Conservation (phyloP, 2,329 filamentous ascomycete genomes). For the Hymenotorrendiella dingleyae region DNA sequence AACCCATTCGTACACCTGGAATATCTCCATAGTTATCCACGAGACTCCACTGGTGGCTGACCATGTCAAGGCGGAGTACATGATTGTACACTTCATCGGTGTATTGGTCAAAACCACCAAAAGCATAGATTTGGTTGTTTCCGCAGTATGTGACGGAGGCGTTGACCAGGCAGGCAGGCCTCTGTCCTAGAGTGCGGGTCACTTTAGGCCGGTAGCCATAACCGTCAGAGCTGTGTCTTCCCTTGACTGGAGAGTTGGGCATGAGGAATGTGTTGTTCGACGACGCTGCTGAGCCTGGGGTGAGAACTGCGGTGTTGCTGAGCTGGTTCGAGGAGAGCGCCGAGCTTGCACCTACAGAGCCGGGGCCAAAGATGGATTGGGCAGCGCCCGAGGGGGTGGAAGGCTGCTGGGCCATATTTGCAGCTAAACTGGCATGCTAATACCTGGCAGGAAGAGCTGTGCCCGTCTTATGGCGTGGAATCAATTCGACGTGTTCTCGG, state of each 20-base stretch:
- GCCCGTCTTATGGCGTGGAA: too few species aligned
- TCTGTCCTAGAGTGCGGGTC: slow-evolving; percentile 68
- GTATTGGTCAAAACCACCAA: slow-evolving; percentile 97
- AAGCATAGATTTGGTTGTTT: slow-evolving; percentile 95
- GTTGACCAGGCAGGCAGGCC: slow-evolving; percentile 93
- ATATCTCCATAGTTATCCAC: slow-evolving; percentile 99
- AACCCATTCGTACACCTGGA: slow-evolving; percentile 93
- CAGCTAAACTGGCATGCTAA: slow-evolving; percentile 22
- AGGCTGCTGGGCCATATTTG: slow-evolving; percentile 37
- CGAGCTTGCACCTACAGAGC: slow-evolving; percentile 3
- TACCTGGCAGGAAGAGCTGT: too few species aligned
- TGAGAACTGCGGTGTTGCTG: slow-evolving; percentile 22
- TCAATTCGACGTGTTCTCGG: too few species aligned
- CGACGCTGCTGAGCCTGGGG: slow-evolving; percentile 47
- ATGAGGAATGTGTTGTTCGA: slow-evolving; percentile 81
- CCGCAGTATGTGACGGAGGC: slow-evolving; percentile 98
- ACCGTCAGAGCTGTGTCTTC: slow-evolving; percentile 58
- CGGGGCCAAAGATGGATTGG: slow-evolving; percentile 42
- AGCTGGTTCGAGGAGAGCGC: slow-evolving; percentile 11
- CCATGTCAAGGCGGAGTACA: slow-evolving; percentile 81
- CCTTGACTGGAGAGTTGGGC: slow-evolving; percentile 74
- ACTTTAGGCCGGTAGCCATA: slow-evolving; percentile 85
- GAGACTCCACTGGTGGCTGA: slow-evolving; percentile 85
- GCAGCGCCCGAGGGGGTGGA: slow-evolving; percentile 37
- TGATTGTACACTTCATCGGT: slow-evolving; percentile 99